Evolutionary conservation across 768 basidiomycete species (phyloP), one percentile per base, ranked within the genome.

Genomic region (Cystobasidium tubakii): DNA sequence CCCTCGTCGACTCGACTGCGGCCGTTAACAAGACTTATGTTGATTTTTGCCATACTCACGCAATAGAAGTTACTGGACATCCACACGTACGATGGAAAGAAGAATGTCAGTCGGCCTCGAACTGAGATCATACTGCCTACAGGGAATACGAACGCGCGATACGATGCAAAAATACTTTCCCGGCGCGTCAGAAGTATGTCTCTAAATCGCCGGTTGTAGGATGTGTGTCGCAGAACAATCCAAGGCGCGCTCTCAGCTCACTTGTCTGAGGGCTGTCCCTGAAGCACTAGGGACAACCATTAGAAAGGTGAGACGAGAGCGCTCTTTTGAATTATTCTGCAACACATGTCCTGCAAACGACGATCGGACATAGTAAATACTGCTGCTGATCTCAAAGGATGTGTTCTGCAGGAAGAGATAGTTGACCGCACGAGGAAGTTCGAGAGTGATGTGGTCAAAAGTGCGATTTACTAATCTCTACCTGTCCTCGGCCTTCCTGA

Each of bases 91-190:
- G 43, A 21, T 17, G 29, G 3, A 19, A 23, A 33, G 23, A 12
- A 31, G 4, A 25, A 43, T 39, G 65, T 10, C 21, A 12, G 23
- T 43, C 33, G 36, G 42, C 36, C 10, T 66, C 42, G 23, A 9
- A n/a, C 65, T 46, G 6, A 66, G 36, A n/a, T 25, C 31, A 34
- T 21, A 9, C 6, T 43, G 43, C 46, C 3, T 44, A 53, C 66
- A 71, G 55, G 69, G 69, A n/a, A 42, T 71, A 3, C 3, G 69
- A 19, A 71, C 69, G 7, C 29, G 33, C 1, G 69, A 71, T n/a
- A 60, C 53, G 12, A 71, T 71, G 69, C 10, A 44, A 39, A 60
- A 15, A n/a, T 71, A 36, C 33, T 62, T 71, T 36, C 69, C 69
- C 1, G 36, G 33, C 39, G 69, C 69, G 23, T 33, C 66, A 27